Base-by-base conservation (phyloP, 164 flowering plant species). In the Berberis vulgaris region DNA sequence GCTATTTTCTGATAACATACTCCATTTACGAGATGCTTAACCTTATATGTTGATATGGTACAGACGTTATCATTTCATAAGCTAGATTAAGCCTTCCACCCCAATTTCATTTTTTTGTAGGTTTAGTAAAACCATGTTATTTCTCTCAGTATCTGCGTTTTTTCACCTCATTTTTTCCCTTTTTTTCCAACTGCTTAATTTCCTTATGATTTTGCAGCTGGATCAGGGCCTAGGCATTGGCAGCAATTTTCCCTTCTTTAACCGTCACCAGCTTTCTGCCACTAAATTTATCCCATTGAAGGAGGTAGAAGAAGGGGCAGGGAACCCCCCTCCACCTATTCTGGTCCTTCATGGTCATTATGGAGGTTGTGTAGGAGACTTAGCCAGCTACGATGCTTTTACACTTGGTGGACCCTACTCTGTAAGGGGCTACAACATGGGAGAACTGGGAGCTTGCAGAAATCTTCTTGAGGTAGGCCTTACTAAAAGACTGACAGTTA, bases 301-400 rank as follows among this genome's bases (percentile, higher is more conserved):
- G 80, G 43, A 79, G 47, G 99, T 89, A n/a, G 94, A 88, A 69
- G 99, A 91, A 82, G 95, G 86, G 68, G 93, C 91, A 56, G 87
- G 83, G 44, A 88, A 88, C 71, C 79, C 98, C 26, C 96, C 97
- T 44, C 99, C 99, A 9, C 98, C 98, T 39, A 93, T 95, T 50
- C 78, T 95, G 49, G 99, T 95, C 69, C 88, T 95, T 61, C 96
- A 95, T 74, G 92, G 96, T 42, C 98, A 88, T 65, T 95, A 91
- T 74, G 98, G 99, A 63, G 99, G 99, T 41, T 95, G 99, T 79
- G 87, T 95, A 3, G 98, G 98, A 46, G 99, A 95, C 77, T 96
- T 95, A 67, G 95, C 99, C 39, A 95, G 99, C 69, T 91, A 95
- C 72, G 99, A 95, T 71, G 98, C 98, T 49, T 95, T 95, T 72